phyloP scores from a whole-genome alignment of 2,329 filamentous ascomycete species.

The Fusarium algeriense region DNA sequence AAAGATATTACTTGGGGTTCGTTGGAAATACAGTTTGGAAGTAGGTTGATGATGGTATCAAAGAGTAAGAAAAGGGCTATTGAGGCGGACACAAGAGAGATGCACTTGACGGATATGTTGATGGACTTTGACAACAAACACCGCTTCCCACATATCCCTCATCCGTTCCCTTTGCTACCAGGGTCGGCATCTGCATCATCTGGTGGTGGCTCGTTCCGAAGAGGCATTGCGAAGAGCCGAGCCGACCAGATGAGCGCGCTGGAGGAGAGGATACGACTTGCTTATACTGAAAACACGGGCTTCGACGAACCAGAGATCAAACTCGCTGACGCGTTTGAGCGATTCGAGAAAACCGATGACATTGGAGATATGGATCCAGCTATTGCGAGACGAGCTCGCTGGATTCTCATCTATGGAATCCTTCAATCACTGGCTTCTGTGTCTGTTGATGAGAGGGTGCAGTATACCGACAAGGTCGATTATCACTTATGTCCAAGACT shows the following conservation, averaged over 20 bases:
- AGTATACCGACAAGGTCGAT: constrained; percentile 64
- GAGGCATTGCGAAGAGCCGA: constrained; percentile 48
- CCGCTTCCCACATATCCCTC: constrained; percentile 73
- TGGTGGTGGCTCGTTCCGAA: constrained; percentile 46
- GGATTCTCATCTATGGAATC: constrained; percentile 71
- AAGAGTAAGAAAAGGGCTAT: constrained; percentile 60
- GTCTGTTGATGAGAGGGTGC: constrained; percentile 67
- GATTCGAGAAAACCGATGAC: constrained; percentile 68
- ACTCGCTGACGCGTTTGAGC: constrained; percentile 66
- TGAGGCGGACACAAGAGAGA: constrained; percentile 62
- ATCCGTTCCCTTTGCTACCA: constrained; percentile 75
- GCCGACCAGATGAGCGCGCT: constrained; percentile 43
- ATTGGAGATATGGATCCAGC: constrained; percentile 65
- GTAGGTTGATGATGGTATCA: constrained; percentile 74
- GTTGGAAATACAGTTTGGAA: constrained; percentile 69
- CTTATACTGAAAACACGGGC: constrained; percentile 71
- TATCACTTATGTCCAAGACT: constrained; percentile 70
- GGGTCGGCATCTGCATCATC: constrained; percentile 56
- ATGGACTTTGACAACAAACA: constrained; percentile 73
- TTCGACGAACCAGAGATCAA: constrained; percentile 68
- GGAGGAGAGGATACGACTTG: constrained; percentile 66
- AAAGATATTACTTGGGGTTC: constrained; percentile 75
- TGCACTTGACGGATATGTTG: constrained; percentile 76
- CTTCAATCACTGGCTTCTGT: constrained; percentile 71
- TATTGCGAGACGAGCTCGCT: constrained; percentile 68